Evolutionary conservation across 1,139 yeast species (phyloP), one percentile per base, ranked within the genome.

Genomic region (Candida mesenterica): DNA sequence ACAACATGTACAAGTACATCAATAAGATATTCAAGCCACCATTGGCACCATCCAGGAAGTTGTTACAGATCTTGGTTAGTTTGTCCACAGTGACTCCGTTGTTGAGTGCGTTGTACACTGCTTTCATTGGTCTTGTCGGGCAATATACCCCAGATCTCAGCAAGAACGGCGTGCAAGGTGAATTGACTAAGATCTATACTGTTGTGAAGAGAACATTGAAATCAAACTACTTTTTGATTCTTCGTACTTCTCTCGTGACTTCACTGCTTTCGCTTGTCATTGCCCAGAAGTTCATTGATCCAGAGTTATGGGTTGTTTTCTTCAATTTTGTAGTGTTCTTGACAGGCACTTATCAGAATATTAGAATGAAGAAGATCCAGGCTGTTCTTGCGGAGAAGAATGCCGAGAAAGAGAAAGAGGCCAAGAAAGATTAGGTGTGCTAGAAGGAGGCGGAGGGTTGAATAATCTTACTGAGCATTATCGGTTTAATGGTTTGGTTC

Each of bases 291-390:
- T 83, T 74, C 52, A 55, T 88, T 22, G 74, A 77, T 13, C 88
- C 88, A 10, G 80, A 82, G 45, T 72, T 83, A 32, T 88, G 96
- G 96, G 88, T 86, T 6, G 87, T 87, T 2, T 85, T 85, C 62
- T 86, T 86, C 65, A 80, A 81, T 43, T 53, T 82, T 42, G 80
- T 87, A 28, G 85, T 80, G 49, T 87, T 87, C 52, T 56, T 83
- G 26, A 63, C 88, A 44, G 89, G 92, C 13, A 86, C 95, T 4
- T 76, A 77, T 48, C 92, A 87, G 59, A 88, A 88, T 58, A 75
- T 82, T 31, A 65, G 74, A 50, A 66, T 83, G 52, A 82, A 83
- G 65, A 53, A 61, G 49, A 64, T 62, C 38, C 65, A 60, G 29
- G 57, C 41, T 46, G 37, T 39, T 12, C 17, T 40, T 14, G 32